Percentiles rank a stretch among this genome's conserved stretches.
Conservation (phyloP, 2,329 filamentous ascomycete species). For the Chaetothyriales sp. region DNA sequence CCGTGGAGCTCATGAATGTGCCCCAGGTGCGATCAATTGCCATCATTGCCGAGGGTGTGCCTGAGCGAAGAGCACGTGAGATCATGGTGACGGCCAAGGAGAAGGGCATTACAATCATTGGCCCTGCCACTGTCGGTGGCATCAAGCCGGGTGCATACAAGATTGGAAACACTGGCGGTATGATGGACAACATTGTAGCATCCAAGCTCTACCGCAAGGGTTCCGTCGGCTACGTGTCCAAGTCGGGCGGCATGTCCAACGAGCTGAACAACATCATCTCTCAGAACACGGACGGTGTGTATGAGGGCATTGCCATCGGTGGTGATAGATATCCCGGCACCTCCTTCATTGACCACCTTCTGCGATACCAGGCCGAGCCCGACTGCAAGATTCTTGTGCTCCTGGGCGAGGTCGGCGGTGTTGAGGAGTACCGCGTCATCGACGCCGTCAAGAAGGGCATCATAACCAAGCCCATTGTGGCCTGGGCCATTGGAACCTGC, state of each 20-base stretch:
- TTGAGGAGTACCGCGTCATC: slow-evolving; percentile 99
- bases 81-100: slow-evolving; percentile 92
- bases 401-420: slow-evolving; percentile 96
- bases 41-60: slow-evolving; percentile 98
- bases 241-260: slow-evolving; percentile 99
- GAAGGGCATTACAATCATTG: slow-evolving; percentile 98
- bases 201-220: slow-evolving; percentile 99
- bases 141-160: slow-evolving; percentile 99
- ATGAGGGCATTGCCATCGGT: slow-evolving; percentile 98
- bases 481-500: slow-evolving; percentile 98
- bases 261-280: slow-evolving; percentile 99
- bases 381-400: slow-evolving; percentile 95
- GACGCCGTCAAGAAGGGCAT: slow-evolving; percentile 87
- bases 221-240: slow-evolving; percentile 97
- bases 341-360: slow-evolving; percentile 96
- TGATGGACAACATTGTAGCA: slow-evolving; percentile 99
- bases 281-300: slow-evolving; percentile 91
- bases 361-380: slow-evolving; percentile 90
- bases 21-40: slow-evolving; percentile 97
- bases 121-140: slow-evolving; percentile 93
- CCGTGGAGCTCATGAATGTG: slow-evolving; percentile 94
- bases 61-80: slow-evolving; percentile 93
- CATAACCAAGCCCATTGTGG: slow-evolving; percentile 97
- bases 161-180: slow-evolving; percentile 99
- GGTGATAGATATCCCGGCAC: slow-evolving; percentile 98